phyloP scores from a whole-genome alignment of 148 eudicot species.

The Spergularia bocconei region DNA sequence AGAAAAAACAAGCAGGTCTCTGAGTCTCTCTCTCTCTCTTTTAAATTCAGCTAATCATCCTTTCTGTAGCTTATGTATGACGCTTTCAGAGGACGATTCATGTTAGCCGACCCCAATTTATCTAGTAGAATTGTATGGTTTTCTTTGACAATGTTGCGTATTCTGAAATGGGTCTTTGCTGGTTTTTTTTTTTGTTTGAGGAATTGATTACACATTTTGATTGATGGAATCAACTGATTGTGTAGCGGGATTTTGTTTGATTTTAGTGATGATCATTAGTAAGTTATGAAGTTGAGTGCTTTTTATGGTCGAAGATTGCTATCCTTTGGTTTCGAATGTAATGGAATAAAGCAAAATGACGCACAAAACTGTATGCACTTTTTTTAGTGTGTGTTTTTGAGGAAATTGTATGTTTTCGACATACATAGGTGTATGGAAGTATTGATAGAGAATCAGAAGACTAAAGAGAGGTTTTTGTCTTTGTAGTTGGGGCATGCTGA shows the following conservation, averaged over 20 bases:
- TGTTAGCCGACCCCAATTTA: too few species aligned
- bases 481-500: neutral
- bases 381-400: neutral
- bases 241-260: slow-evolving; percentile 4
- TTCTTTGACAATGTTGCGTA: neutral
- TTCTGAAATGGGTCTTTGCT: neutral
- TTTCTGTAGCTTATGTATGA: too few species aligned
- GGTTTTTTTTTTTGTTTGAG: neutral
- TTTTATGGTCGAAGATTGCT: neutral
- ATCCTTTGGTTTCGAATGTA: too few species aligned
- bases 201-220: neutral
- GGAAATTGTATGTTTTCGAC: neutral
- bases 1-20: slow-evolving; percentile 82
- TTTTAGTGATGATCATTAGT: neutral
- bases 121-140: too few species aligned
- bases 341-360: too few species aligned
- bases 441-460: too few species aligned
- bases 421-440: too few species aligned
- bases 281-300: neutral
- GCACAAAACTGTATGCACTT: too few species aligned
- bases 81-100: too few species aligned
- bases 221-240: neutral
- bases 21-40: neutral
- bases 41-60: neutral
- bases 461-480: neutral